These are phyloP conservation scores for Xylaria hypoxylon DNA, from an alignment of 2,329 filamentous ascomycete species.

Conservation along the genomic window DNA sequence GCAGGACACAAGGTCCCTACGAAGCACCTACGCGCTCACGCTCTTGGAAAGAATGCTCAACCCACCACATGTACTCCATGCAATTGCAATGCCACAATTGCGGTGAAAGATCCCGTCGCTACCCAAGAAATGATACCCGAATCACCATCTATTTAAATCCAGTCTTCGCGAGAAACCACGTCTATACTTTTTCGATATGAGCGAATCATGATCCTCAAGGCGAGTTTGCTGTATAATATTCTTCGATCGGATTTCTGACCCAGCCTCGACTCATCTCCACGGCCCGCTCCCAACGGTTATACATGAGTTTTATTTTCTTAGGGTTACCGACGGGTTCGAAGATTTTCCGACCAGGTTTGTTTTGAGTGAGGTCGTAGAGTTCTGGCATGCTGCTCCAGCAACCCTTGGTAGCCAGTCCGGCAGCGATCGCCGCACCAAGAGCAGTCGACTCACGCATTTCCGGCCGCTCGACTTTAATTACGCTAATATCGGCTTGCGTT, in stretches of 20 bases:
- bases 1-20: not conserved
- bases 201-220: slow-evolving; percentile 1
- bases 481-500: slow-evolving; percentile 86
- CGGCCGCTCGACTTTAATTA: slow-evolving; percentile 85
- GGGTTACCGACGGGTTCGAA: slow-evolving; percentile 75
- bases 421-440: slow-evolving; percentile 87
- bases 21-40: slow-evolving; percentile 14
- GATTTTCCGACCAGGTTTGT: slow-evolving; percentile 73
- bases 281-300: slow-evolving; percentile 66
- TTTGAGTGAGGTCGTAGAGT: slow-evolving; percentile 73
- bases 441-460: slow-evolving; percentile 92
- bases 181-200: slow-evolving; percentile 5
- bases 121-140: slow-evolving; percentile 1
- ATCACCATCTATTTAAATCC: slow-evolving; percentile 6
- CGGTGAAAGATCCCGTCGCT: not conserved
- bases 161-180: slow-evolving; percentile 17
- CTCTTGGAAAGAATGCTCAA: slow-evolving; percentile 17
- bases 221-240: slow-evolving; percentile 34
- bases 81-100: slow-evolving; percentile 24
- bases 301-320: slow-evolving; percentile 57
- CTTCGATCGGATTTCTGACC: slow-evolving; percentile 55
- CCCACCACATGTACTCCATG: slow-evolving; percentile 26
- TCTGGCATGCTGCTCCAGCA: slow-evolving; percentile 83
- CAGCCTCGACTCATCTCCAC: slow-evolving; percentile 70
- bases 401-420: slow-evolving; percentile 79